These are phyloP conservation scores for Cutaneotrichosporon arboriforme DNA, from an alignment of 1,284 basidiomycete genomes.

Conservation along the genomic window DNA sequence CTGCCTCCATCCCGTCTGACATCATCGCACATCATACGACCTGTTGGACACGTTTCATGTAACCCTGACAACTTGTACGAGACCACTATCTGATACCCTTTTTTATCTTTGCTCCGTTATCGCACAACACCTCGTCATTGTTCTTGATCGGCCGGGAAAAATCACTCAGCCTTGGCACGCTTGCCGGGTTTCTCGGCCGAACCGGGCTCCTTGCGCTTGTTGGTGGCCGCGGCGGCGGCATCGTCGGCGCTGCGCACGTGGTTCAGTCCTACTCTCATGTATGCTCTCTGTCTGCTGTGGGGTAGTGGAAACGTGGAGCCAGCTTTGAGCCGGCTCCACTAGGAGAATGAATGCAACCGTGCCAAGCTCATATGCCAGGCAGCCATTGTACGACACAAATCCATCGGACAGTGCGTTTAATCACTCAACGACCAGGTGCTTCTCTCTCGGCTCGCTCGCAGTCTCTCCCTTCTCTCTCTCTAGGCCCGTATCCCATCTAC, in stretches of 20 bases:
- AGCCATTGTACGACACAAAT: neutral
- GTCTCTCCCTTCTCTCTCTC: neutral
- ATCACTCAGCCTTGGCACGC: slow-evolving; percentile 11
- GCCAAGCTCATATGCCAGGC: neutral
- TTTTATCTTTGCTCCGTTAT: no score
- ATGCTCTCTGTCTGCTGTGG: neutral
- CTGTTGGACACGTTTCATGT: no score
- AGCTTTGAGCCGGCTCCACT: no score
- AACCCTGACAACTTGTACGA: no score
- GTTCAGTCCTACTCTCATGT: slow-evolving; percentile 1
- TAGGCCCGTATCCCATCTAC: slow-evolving; percentile 7
- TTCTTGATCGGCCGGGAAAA: no score
- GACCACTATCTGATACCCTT: no score
- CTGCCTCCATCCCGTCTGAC: no score
- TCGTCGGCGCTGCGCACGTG: slow-evolving; percentile 10
- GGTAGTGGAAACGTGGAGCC: neutral
- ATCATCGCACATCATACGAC: no score
- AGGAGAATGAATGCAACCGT: no score
- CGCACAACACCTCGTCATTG: no score
- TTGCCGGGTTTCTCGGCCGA: slow-evolving; percentile 21
- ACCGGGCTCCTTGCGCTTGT: slow-evolving; percentile 19
- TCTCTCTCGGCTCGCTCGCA: no score
- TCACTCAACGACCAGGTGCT: neutral
- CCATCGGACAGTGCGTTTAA: neutral
- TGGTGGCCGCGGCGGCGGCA: slow-evolving; percentile 1